Base-by-base conservation (phyloP, 2,329 filamentous ascomycete species). In the Chalaropsis thielavioides region DNA sequence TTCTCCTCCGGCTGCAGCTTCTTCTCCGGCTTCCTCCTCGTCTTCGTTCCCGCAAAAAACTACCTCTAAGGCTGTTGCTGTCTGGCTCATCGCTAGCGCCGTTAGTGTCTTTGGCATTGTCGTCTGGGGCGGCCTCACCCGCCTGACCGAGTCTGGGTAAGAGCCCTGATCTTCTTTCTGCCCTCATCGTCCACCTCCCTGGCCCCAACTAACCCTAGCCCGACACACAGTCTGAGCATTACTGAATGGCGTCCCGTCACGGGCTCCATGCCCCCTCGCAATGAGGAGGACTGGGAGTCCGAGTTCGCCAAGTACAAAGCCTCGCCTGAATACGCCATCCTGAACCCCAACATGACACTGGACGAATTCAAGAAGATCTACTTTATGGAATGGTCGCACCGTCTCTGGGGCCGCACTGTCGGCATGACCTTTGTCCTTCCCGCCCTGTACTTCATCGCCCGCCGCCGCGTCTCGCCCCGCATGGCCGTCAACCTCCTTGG, bases 161-260 rank as follows among this genome's bases (percentile, higher is more conserved):
- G 79, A 22, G n/a, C 27, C 5, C 24, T 62, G 24, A 41, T 56
- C 46, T 22, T 2, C 27, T 11, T 15, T 38, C 6, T 38, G 35
- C n/a, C 31, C 22, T 61, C 19, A 10, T 7, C 27, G 6, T 19
- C 13, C 46, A 51, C 4, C n/a, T 19, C 22, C 22, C 13, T n/a
- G n/a, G 15, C 27, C 46, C 61, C 19, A 15, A 13, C 64, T 66
- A 51, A 63, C n/a, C 44, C 31, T 43, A 46, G n/a, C 38, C 27
- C 22, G 22, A 7, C 15, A 11, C 44, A 19, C 69, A 95, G 92
- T 58, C 81, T 99, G 69, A 96, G 92, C 74, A 99, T 99, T 71
- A 99, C 94, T 68, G 94, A 99, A 88, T 99, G 94, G 94, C 87
- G 86, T 70, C 94, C 94, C 61, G 92, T 99, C 54, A 97, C 94